Percentiles rank a stretch among this genome's conserved stretches.
Evolutionary conservation across 2,329 filamentous ascomycete genomes (phyloP).

Genomic region (Colletotrichum acutatum): DNA sequence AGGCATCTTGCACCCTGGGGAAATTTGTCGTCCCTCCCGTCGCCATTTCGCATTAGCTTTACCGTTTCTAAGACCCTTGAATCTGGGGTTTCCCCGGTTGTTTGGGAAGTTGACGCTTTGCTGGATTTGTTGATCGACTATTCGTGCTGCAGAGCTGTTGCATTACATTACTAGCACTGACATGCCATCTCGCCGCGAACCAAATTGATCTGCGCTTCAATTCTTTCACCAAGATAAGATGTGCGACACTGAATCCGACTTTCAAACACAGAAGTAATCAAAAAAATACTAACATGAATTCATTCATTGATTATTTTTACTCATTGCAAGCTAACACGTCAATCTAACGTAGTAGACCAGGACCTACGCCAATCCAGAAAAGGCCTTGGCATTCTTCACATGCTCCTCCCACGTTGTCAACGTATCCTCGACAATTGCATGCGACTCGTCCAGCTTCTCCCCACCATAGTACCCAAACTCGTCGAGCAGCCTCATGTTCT

Average conservation of each 20-base stretch:
- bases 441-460: slow-evolving; percentile 45
- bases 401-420: slow-evolving; percentile 52
- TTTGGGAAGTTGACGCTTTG: neutral
- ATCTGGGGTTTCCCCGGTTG: neutral
- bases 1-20: slow-evolving; percentile 14
- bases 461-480: slow-evolving; percentile 54
- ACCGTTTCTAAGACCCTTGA: neutral
- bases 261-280: neutral
- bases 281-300: too few species aligned
- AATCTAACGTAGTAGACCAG: neutral
- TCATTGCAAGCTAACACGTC: neutral
- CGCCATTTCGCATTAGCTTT: neutral
- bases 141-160: neutral
- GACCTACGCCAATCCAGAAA: slow-evolving; percentile 48
- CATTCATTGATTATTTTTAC: neutral
- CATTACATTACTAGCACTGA: neutral
- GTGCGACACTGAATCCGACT: neutral
- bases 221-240: neutral
- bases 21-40: neutral
- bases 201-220: neutral
- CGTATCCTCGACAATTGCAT: slow-evolving; percentile 47
- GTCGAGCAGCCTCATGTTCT: slow-evolving; percentile 55
- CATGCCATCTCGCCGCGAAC: neutral
- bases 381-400: slow-evolving; percentile 46
- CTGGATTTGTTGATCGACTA: neutral